Percentiles rank a stretch among this genome's conserved stretches.
Conservation (phyloP, 1,139 yeast species). For the Scheffersomyces lignicola region DNA sequence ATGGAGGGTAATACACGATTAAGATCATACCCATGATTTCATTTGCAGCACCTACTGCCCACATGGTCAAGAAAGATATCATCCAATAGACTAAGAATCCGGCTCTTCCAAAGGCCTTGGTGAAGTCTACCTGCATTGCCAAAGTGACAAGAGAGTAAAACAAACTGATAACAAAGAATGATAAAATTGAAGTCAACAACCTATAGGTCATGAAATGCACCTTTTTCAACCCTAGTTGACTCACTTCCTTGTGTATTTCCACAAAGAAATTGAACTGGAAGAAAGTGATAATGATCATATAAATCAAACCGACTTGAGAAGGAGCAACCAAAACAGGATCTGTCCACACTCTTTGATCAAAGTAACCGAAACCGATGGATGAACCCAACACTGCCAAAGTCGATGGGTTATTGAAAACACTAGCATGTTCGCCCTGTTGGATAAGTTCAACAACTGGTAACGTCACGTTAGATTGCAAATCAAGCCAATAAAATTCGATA, state of each 20-base stretch:
- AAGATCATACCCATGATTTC: slow-evolving; percentile 38
- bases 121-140: slow-evolving; percentile 45
- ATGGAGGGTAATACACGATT: slow-evolving; percentile 34
- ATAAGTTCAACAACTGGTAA: slow-evolving; percentile 4
- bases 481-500: slow-evolving; percentile 12
- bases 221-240: slow-evolving; percentile 28
- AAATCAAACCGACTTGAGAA: slow-evolving; percentile 73
- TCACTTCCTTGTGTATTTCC: slow-evolving; percentile 51
- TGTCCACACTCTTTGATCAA: slow-evolving; percentile 19
- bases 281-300: slow-evolving; percentile 65
- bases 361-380: slow-evolving; percentile 4
- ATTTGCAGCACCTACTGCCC: slow-evolving; percentile 43
- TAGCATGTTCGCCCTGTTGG: slow-evolving; percentile 1
- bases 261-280: slow-evolving; percentile 58
- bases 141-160: slow-evolving; percentile 40
- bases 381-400: slow-evolving; percentile 2
- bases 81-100: slow-evolving; percentile 50
- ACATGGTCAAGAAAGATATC: slow-evolving; percentile 42
- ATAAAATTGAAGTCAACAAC: slow-evolving; percentile 24
- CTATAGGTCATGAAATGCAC: slow-evolving; percentile 34
- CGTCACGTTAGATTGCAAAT: slow-evolving; percentile 6
- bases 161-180: slow-evolving; percentile 38
- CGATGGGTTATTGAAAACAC: slow-evolving; percentile 8
- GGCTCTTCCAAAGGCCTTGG: slow-evolving; percentile 36
- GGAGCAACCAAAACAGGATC: slow-evolving; percentile 61